Evolutionary conservation across 1,284 basidiomycete genomes (phyloP).

Genomic region (Rhodotorula sp.): DNA sequence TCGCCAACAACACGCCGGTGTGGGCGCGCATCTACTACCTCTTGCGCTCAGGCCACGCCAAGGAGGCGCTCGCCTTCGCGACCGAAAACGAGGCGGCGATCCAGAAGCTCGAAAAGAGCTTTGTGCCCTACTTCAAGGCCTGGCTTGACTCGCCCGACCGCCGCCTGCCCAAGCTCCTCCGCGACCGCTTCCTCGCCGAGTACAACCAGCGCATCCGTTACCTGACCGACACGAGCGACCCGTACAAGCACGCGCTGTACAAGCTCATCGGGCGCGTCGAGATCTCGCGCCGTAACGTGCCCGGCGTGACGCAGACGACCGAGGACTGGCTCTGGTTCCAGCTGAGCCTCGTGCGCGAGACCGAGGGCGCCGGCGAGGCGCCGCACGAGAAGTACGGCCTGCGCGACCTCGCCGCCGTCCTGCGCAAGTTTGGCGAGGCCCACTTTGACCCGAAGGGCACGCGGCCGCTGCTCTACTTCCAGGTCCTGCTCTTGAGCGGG

Average conservation of each 20-base stretch:
- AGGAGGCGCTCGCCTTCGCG: slow-evolving; percentile 79
- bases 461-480: slow-evolving; percentile 72
- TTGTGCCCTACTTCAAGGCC: slow-evolving; percentile 78
- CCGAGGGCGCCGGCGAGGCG: slow-evolving; percentile 59
- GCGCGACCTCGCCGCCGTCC: slow-evolving; percentile 72
- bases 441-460: slow-evolving; percentile 84
- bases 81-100: slow-evolving; percentile 71
- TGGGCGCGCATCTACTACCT: slow-evolving; percentile 94
- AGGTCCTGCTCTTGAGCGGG: slow-evolving; percentile 84
- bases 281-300: slow-evolving; percentile 73
- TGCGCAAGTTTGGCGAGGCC: slow-evolving; percentile 83
- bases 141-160: slow-evolving; percentile 82
- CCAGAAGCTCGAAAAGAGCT: slow-evolving; percentile 76
- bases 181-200: slow-evolving; percentile 80
- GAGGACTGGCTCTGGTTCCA: slow-evolving; percentile 99
- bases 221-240: slow-evolving; percentile 66
- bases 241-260: slow-evolving; percentile 93
- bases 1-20: slow-evolving; percentile 78
- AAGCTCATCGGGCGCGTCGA: slow-evolving; percentile 94
- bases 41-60: slow-evolving; percentile 76
- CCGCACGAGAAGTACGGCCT: slow-evolving; percentile 64
- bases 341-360: slow-evolving; percentile 67
- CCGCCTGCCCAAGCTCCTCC: slow-evolving; percentile 71
- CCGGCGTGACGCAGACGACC: slow-evolving; percentile 82
- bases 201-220: slow-evolving; percentile 93